These are phyloP conservation scores for Ustilago loliicola DNA, from an alignment of 1,284 basidiomycete genomes.

Conservation along the genomic window DNA sequence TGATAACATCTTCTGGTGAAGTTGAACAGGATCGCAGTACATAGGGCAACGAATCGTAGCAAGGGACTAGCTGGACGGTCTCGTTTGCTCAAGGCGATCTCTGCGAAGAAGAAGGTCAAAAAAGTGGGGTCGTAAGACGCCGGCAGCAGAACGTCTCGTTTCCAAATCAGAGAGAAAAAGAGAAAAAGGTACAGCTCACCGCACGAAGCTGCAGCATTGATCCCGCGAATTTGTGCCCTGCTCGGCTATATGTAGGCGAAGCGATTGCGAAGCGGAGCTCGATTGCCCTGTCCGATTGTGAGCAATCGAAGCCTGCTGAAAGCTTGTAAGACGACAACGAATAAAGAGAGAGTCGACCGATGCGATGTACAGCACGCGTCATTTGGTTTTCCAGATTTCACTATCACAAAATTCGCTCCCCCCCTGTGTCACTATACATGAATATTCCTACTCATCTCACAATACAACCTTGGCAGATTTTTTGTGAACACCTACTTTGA, in stretches of 20 bases:
- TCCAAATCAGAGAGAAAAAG: not conserved
- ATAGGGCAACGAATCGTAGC: too few relatives aligned
- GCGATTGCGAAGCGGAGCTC: not conserved
- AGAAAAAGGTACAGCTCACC: not conserved
- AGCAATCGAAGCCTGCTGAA: not conserved
- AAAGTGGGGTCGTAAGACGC: constrained; percentile 19
- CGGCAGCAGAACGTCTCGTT: constrained; percentile 22
- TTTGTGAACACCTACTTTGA: too few relatives aligned
- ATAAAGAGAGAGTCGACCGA: not conserved
- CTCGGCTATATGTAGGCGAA: not conserved
- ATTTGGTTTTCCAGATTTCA: too few relatives aligned
- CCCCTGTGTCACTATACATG: too few relatives aligned
- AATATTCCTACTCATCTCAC: too few relatives aligned
- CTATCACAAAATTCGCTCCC: too few relatives aligned
- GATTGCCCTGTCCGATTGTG: constrained; percentile 1
- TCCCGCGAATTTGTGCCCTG: not conserved
- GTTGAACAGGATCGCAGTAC: too few relatives aligned
- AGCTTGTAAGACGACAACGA: not conserved
- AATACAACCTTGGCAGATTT: too few relatives aligned
- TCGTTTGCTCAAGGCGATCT: too few relatives aligned
- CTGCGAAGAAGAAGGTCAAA: constrained; percentile 17
- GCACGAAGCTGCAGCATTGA: not conserved
- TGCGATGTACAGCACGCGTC: not conserved
- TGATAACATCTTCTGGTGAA: too few relatives aligned
- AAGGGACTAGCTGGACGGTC: too few relatives aligned